Evolutionary conservation across 371 early-diverging fungal genomes (phyloP).

Genomic region (Fennellomyces sp.): DNA sequence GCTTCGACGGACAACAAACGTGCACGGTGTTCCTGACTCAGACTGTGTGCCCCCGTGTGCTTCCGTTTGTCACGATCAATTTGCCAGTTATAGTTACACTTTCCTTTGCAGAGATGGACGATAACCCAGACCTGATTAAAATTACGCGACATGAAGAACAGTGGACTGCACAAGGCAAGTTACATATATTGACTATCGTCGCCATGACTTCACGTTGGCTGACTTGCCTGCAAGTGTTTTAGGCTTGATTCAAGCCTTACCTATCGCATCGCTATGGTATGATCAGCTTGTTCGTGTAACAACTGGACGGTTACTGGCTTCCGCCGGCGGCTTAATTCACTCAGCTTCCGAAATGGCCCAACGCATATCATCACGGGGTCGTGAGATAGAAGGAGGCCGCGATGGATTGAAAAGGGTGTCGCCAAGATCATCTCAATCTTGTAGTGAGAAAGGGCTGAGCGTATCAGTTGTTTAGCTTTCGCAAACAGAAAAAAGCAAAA

Average conservation of each 20-base stretch:
- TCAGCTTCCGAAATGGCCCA: conserved; percentile 45
- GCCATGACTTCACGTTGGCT: not conserved
- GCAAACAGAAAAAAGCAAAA: not conserved
- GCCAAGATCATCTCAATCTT: not conserved
- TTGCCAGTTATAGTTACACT: conserved; percentile 24
- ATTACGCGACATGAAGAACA: conserved; percentile 21
- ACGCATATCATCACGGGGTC: conserved; percentile 1
- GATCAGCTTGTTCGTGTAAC: conserved; percentile 57
- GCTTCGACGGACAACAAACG: conserved; percentile 19
- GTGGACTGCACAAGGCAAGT: conserved; percentile 29
- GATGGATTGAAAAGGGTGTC: not conserved
- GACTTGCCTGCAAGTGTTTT: not conserved
- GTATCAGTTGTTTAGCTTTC: not conserved
- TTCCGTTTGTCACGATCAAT: conserved; percentile 16
- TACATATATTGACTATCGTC: not conserved
- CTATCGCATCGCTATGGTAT: conserved; percentile 61
- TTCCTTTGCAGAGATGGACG: conserved; percentile 16
- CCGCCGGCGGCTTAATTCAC: conserved; percentile 54
- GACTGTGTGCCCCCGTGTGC: conserved; percentile 19
- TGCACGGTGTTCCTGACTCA: conserved; percentile 28
- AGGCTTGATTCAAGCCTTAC: conserved; percentile 59
- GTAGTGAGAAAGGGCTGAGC: not conserved
- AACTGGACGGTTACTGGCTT: conserved; percentile 50
- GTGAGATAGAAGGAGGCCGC: conserved; percentile 5
- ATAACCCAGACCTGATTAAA: conserved; percentile 13